Base-by-base conservation (phyloP, 805 yeast genomes). In the Nakazawaea molendinolei region DNA sequence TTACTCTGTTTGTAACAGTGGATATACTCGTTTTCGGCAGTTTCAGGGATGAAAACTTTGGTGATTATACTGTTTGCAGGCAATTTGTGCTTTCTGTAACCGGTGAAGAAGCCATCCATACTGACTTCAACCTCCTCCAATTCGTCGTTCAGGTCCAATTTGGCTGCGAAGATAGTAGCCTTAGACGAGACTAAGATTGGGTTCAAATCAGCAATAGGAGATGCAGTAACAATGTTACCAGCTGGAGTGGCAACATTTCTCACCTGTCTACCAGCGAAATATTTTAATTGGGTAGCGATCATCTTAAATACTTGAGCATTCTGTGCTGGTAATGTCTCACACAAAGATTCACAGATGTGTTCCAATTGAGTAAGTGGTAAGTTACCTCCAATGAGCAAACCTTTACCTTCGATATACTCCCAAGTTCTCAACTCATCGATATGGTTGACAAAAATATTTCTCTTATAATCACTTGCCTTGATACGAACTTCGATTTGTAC, bases 171-270 rank as follows among this genome's bases (percentile, higher is more conserved):
- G 6, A 67, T 47, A 1, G 49, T 46, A 5, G 71, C 69, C 38
- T 60, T 61, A 19, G 65, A 58, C 4, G 69, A 61, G 8, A 65
- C 67, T 33, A 67, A 50, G 5, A 66, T 58, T 4, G 73, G 73
- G 44, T 67, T 67, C 49, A 67, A 44, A 44, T 67, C 74, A 1
- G 73, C 63, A 39, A 67, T 67, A 15, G 74, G 74, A 4, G 70
- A 63, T 2, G 73, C 73, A 1, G 74, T 67, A 14, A 67, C 70
- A 29, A 67, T 65, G 28, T 65, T 65, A 25, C 74, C 74, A 1
- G 72, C 71, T 1, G 71, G 66, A 8, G 71, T 67, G 12, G 71
- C 74, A 7, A 66, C 71, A 40, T 67, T 67, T 38, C 74, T 56
- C 36, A 67, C 66, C 41, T 69, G 73, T 23, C 71, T 53, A 2